phyloP scores from a whole-genome alignment of 352 stramenopile genomes.

The Phytophthora niederhauseri region DNA sequence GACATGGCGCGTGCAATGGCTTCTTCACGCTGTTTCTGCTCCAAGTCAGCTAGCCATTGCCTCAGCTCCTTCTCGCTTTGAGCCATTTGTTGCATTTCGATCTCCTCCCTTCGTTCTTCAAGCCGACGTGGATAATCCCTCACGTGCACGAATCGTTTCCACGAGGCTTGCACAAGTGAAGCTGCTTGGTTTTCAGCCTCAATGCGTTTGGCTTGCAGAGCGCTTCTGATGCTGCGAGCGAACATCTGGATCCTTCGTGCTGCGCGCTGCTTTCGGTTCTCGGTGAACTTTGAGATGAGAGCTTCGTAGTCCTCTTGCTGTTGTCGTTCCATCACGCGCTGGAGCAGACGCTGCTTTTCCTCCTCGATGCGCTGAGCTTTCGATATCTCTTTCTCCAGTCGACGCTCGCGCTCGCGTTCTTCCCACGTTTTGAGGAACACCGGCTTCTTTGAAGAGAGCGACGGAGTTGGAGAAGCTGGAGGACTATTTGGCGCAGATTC shows the following conservation, averaged over 20 bases:
- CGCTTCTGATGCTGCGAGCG: constrained; percentile 17
- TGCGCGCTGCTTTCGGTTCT: constrained; percentile 30
- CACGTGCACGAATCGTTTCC: constrained; percentile 34
- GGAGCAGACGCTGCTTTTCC: constrained; percentile 59
- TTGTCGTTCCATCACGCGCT: constrained; percentile 43
- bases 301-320: constrained; percentile 29
- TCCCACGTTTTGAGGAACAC: constrained; percentile 76
- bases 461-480: constrained; percentile 18
- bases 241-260: constrained; percentile 39
- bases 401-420: constrained; percentile 63
- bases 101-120: constrained; percentile 17
- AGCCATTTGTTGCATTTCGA: constrained; percentile 39
- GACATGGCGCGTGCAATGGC: background rate
- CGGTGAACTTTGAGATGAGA: constrained; percentile 10
- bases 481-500: constrained; percentile 7
- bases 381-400: constrained; percentile 60
- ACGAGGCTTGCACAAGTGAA: constrained; percentile 36
- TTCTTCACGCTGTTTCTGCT: constrained; percentile 14
- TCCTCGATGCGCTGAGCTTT: constrained; percentile 67
- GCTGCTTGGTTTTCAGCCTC: constrained; percentile 21
- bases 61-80: constrained; percentile 43
- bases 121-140: constrained; percentile 30
- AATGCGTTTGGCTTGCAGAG: background rate
- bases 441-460: constrained; percentile 52
- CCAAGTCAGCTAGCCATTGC: constrained; percentile 15